Evolutionary conservation across 257 asterid genomes (phyloP).

Genomic region (Jaltomata sinuosa): DNA sequence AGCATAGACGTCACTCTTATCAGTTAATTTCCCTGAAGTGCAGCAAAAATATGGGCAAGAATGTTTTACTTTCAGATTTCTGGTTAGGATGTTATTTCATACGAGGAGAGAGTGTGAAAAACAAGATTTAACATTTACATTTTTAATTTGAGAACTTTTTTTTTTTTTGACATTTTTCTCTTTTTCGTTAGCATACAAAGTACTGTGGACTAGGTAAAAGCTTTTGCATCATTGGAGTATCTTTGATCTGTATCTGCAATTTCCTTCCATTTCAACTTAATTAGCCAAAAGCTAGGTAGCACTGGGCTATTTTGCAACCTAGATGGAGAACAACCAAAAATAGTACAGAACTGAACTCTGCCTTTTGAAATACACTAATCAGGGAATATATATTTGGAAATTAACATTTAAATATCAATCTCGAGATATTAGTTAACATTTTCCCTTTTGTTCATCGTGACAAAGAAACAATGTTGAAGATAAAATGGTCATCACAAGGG

Average conservation of each 20-base stretch:
- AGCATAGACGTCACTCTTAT: conserved; percentile 91
- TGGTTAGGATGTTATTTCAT: background rate
- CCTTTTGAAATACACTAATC: background rate
- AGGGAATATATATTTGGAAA: background rate
- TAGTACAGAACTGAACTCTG: background rate
- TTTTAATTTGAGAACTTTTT: background rate
- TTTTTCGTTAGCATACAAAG: background rate
- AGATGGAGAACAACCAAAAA: background rate
- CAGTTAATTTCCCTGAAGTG: conserved; percentile 75
- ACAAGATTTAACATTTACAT: background rate
- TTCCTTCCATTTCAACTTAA: background rate
- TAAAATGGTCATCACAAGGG: background rate
- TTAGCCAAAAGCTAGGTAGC: background rate
- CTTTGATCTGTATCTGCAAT: background rate
- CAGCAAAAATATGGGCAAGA: conserved; percentile 2
- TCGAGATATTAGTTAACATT: background rate
- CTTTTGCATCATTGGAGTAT: background rate
- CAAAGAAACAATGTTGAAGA: background rate
- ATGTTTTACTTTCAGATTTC: background rate
- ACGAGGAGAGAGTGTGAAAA: background rate
- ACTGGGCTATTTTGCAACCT: background rate
- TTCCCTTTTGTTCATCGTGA: background rate
- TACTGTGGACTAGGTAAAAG: background rate
- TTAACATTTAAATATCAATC: background rate
- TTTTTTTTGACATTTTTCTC: background rate